Conservation (phyloP, 768 basidiomycete species). For the Mycena amicta region DNA sequence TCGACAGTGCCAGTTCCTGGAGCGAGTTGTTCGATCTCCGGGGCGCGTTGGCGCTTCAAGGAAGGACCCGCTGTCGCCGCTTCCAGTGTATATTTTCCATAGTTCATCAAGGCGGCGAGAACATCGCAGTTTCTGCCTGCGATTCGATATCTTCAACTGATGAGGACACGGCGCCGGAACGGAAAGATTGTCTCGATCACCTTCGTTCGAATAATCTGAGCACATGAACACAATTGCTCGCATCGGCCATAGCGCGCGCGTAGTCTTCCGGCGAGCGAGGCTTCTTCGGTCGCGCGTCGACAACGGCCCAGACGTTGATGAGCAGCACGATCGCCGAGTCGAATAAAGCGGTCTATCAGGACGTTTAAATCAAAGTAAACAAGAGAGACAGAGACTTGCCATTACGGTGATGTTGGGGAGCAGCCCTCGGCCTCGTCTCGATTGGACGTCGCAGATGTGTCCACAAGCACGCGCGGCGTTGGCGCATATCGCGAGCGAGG, state of each 20-base stretch:
- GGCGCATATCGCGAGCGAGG: conserved; percentile 52
- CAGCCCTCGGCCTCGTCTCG: conserved; percentile 22
- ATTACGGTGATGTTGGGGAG: background rate
- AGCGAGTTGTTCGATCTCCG: background rate
- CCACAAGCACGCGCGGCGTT: conserved; percentile 57
- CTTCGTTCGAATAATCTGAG: conserved; percentile 1
- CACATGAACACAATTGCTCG: background rate
- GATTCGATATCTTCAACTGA: background rate
- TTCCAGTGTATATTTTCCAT: background rate
- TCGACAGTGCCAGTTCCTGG: background rate
- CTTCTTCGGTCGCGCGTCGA: background rate
- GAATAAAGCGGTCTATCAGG: conserved; percentile 36
- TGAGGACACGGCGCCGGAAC: too few species aligned
- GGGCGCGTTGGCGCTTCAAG: background rate
- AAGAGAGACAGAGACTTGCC: too few species aligned
- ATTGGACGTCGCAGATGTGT: conserved; percentile 54
- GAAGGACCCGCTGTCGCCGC: background rate
- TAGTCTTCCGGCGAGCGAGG: background rate
- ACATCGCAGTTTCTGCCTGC: background rate
- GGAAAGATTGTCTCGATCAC: background rate
- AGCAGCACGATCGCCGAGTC: conserved; percentile 56
- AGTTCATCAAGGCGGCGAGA: background rate
- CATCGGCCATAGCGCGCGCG: background rate
- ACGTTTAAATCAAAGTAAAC: too few species aligned
- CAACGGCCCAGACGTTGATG: conserved; percentile 54